These are phyloP conservation scores for Sordaria brevicollis DNA, from an alignment of 495 filamentous ascomycete species.

Conservation along the genomic window DNA sequence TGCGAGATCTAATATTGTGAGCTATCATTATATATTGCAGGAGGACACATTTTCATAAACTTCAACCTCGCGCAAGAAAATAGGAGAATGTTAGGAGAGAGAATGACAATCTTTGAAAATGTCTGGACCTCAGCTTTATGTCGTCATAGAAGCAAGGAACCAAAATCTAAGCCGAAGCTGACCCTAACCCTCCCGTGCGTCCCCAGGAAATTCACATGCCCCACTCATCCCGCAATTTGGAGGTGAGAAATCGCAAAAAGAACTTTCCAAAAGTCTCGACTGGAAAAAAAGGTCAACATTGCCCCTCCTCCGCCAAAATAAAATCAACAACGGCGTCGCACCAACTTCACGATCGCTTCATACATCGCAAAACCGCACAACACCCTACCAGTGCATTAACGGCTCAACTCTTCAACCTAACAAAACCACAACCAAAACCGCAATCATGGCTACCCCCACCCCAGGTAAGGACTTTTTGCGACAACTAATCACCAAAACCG, in stretches of 20 bases:
- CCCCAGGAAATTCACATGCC: neutral
- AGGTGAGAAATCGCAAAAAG: neutral
- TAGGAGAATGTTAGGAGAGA: neutral
- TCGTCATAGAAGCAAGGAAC: neutral
- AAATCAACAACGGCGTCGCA: neutral
- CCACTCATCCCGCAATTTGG: neutral
- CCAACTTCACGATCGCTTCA: neutral
- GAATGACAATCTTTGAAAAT: neutral
- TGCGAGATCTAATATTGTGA: no score
- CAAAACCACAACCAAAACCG: neutral
- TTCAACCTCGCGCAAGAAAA: no score
- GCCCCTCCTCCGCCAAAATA: neutral
- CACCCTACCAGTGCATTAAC: neutral
- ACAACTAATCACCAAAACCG: neutral
- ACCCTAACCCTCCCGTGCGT: neutral
- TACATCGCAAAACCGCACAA: neutral
- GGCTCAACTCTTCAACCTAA: neutral
- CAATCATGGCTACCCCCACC: constrained; percentile 5
- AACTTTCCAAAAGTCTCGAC: constrained; percentile 1
- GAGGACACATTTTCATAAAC: no score
- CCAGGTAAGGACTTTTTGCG: constrained; percentile 5
- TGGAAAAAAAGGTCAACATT: neutral
- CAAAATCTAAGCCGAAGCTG: neutral
- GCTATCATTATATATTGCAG: no score
- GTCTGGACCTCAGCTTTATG: neutral